phyloP scores from a whole-genome alignment of 2,329 filamentous ascomycete genomes.

The Cylindrodendrum hubeiense region DNA sequence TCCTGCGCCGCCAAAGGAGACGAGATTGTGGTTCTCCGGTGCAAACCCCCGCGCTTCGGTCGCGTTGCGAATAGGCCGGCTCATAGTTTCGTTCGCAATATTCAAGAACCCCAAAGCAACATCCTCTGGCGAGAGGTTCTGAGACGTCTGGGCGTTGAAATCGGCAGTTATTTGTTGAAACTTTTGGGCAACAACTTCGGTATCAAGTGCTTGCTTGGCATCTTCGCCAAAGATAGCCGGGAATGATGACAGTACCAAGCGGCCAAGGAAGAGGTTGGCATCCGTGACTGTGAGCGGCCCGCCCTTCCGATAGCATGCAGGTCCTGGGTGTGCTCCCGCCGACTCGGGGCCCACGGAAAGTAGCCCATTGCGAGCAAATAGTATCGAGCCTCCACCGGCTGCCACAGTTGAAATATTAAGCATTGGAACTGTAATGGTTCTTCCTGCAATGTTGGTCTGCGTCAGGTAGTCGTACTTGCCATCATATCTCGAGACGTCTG shows the following conservation, averaged over 20 bases:
- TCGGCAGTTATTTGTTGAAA: slow-evolving; percentile 54
- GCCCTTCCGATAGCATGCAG: slow-evolving; percentile 77
- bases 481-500: slow-evolving; percentile 77
- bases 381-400: slow-evolving; percentile 60
- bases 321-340: slow-evolving; percentile 77
- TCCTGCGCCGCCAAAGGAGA: slow-evolving; percentile 77
- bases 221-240: slow-evolving; percentile 79
- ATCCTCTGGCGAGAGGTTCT: slow-evolving; percentile 49
- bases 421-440: slow-evolving; percentile 78
- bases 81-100: slow-evolving; percentile 83
- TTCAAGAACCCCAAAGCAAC: slow-evolving; percentile 78
- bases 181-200: slow-evolving; percentile 50
- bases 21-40: slow-evolving; percentile 48
- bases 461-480: slow-evolving; percentile 80
- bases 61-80: slow-evolving; percentile 78
- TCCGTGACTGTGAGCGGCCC: slow-evolving; percentile 80
- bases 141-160: slow-evolving; percentile 53
- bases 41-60: slow-evolving; percentile 67
- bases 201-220: slow-evolving; percentile 67
- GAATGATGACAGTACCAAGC: slow-evolving; percentile 69
- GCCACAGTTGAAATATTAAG: slow-evolving; percentile 80
- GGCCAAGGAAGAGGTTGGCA: slow-evolving; percentile 76
- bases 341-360: slow-evolving; percentile 79
- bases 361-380: slow-evolving; percentile 77
- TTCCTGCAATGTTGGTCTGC: slow-evolving; percentile 76